Evolutionary conservation across 2,329 filamentous ascomycete genomes (phyloP).

Genomic region (Aspergillus felis): DNA sequence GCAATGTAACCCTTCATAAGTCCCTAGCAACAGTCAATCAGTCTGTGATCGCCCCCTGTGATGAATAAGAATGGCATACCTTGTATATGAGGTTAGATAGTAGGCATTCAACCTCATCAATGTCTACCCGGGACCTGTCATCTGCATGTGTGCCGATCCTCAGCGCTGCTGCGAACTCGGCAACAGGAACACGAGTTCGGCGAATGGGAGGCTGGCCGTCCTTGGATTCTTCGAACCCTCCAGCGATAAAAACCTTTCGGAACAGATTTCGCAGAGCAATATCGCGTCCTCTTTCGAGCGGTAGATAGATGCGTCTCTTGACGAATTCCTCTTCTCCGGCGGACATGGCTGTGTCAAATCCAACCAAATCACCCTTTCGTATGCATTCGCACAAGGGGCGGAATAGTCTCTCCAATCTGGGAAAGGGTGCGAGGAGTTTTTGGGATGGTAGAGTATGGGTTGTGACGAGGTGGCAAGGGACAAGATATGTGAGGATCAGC

Average conservation of each 20-base stretch:
- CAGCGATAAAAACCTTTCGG: slow-evolving; percentile 82
- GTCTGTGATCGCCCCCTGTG: neutral
- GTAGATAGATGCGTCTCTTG: slow-evolving; percentile 88
- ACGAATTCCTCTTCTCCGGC: slow-evolving; percentile 90
- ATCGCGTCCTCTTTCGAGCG: slow-evolving; percentile 85
- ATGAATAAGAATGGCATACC: slow-evolving; percentile 50
- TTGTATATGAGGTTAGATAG: slow-evolving; percentile 98
- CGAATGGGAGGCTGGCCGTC: slow-evolving; percentile 60
- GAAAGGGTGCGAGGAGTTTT: slow-evolving; percentile 68
- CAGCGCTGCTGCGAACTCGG: slow-evolving; percentile 81
- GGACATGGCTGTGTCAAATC: slow-evolving; percentile 77
- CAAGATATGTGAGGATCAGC: slow-evolving; percentile 88
- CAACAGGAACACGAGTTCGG: slow-evolving; percentile 72
- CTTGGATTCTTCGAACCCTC: slow-evolving; percentile 75
- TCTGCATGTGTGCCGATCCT: slow-evolving; percentile 60
- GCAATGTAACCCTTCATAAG: slow-evolving; percentile 98
- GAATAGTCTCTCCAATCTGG: slow-evolving; percentile 73
- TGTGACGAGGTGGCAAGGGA: slow-evolving; percentile 87
- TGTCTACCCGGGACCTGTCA: slow-evolving; percentile 61
- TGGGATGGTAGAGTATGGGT: slow-evolving; percentile 76
- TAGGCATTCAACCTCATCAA: slow-evolving; percentile 92
- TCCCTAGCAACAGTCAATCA: slow-evolving; percentile 53
- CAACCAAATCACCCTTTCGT: slow-evolving; percentile 73
- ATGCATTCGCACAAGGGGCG: slow-evolving; percentile 74
- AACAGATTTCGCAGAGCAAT: slow-evolving; percentile 88